Conservation (phyloP, 176 grass and related monocot genomes). For the Lolium rigidum region DNA sequence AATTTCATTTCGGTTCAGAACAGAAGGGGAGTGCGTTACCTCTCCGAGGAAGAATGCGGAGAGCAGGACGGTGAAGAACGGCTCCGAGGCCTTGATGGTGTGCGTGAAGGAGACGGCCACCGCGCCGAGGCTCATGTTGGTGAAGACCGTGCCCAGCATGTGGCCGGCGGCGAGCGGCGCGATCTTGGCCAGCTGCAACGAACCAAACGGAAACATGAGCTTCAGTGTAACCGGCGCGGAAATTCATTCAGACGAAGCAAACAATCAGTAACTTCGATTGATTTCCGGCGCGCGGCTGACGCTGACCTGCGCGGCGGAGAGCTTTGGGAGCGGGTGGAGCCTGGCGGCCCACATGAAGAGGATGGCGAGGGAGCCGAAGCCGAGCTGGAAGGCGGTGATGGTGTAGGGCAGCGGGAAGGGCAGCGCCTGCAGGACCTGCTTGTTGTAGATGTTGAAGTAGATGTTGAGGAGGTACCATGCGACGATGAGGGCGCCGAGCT, state of each 20-base stretch:
- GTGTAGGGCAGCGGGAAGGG: conserved; percentile 80
- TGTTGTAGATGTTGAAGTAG: conserved; percentile 92
- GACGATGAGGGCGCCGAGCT: conserved; percentile 64
- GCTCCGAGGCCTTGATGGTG: conserved; percentile 92
- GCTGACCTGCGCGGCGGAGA: conserved; percentile 65
- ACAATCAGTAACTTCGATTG: too few relatives aligned
- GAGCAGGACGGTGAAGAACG: conserved; percentile 91
- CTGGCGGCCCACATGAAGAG: conserved; percentile 74
- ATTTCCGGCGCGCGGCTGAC: not conserved
- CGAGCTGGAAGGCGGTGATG: conserved; percentile 82
- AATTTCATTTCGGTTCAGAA: not conserved
- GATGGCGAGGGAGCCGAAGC: conserved; percentile 68
- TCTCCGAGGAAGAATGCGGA: conserved; percentile 83
- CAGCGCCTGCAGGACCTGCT: conserved; percentile 71
- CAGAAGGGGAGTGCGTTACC: conserved; percentile 35
- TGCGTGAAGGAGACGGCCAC: conserved; percentile 98
- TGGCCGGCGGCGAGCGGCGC: conserved; percentile 71
- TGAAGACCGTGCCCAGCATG: conserved; percentile 89
- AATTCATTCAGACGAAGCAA: not conserved
- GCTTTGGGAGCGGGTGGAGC: conserved; percentile 60
- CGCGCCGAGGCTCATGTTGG: conserved; percentile 88
- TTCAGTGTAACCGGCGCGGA: too few relatives aligned
- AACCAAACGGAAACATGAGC: not conserved
- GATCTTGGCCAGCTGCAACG: conserved; percentile 68
- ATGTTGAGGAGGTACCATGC: conserved; percentile 78